Conservation (phyloP, 805 yeast species). For the Tetrapisispora namnaoensis region DNA sequence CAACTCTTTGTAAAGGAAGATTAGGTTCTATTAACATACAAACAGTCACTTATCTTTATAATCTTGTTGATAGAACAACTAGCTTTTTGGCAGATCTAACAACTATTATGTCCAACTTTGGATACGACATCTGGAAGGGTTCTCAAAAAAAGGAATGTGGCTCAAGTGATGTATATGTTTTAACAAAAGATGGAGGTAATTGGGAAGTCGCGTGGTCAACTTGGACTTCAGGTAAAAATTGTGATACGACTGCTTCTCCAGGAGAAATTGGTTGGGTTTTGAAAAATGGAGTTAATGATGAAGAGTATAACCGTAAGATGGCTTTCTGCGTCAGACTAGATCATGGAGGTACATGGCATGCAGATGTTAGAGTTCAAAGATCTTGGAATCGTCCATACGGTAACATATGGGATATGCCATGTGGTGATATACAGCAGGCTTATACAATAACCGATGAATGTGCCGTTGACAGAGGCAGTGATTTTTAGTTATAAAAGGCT, state of each 20-base stretch:
- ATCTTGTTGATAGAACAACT: background rate
- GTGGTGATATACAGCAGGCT: background rate
- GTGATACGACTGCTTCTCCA: slow-evolving; percentile 4
- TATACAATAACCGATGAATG: background rate
- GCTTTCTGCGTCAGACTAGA: slow-evolving; percentile 4
- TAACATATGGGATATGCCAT: slow-evolving; percentile 5
- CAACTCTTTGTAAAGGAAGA: background rate
- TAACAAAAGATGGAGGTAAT: slow-evolving; percentile 3
- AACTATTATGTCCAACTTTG: background rate
- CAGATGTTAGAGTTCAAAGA: slow-evolving; percentile 4
- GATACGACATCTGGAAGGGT: background rate
- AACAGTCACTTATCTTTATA: background rate
- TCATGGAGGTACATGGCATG: slow-evolving; percentile 5
- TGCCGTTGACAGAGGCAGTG: background rate
- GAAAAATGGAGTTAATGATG: background rate
- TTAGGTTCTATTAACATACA: background rate
- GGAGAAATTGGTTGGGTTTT: background rate
- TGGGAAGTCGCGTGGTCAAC: slow-evolving; percentile 5
- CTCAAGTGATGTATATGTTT: background rate
- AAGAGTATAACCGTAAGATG: slow-evolving; percentile 1
- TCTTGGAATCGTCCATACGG: background rate
- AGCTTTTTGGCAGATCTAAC: slow-evolving; percentile 1
- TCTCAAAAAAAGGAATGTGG: slow-evolving; percentile 3
- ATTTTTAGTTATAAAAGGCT: background rate
- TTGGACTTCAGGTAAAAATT: slow-evolving; percentile 3